A percentile compares a stretch with the other conserved stretches of the same genome.
These are phyloP conservation scores for Cystoisospora suis DNA, from an alignment of 169 alveolate species.

Conservation along the genomic window DNA sequence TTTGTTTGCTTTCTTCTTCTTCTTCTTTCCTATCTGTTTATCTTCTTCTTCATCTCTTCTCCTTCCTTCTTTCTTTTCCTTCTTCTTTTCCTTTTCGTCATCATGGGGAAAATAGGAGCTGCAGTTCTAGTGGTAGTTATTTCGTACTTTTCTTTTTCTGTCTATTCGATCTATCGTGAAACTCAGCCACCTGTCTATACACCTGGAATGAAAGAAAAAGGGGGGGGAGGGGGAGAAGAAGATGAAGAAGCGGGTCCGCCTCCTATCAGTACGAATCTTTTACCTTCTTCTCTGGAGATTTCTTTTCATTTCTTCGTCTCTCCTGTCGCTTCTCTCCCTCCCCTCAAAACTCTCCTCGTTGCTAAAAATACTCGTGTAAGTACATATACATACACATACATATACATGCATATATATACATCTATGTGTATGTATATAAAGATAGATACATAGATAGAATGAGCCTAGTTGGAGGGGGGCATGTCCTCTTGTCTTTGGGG, in stretches of 20 bases:
- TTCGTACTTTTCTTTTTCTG: not conserved
- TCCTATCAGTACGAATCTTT: not conserved
- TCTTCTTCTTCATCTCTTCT: not conserved
- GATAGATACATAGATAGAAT: no score
- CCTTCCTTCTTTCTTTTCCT: not conserved
- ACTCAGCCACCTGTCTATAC: conserved; percentile 28
- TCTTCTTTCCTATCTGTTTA: not conserved
- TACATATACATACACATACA: no score
- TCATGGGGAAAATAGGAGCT: not conserved
- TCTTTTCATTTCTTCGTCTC: conserved; percentile 11
- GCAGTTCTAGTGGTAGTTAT: not conserved
- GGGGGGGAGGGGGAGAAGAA: not conserved
- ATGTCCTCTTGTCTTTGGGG: no score
- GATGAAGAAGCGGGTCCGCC: not conserved
- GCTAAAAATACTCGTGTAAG: not conserved
- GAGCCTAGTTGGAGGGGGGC: no score
- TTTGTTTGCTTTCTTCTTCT: not conserved
- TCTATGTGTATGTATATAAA: not conserved
- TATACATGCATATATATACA: not conserved
- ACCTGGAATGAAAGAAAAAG: not conserved
- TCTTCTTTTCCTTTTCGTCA: no score
- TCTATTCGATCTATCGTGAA: not conserved
- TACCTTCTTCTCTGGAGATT: not conserved
- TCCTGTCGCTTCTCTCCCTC: not conserved
- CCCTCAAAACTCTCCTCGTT: not conserved